phyloP scores from a whole-genome alignment of 192 early-diverging fungal species.

The Ambispora gerdemannii region DNA sequence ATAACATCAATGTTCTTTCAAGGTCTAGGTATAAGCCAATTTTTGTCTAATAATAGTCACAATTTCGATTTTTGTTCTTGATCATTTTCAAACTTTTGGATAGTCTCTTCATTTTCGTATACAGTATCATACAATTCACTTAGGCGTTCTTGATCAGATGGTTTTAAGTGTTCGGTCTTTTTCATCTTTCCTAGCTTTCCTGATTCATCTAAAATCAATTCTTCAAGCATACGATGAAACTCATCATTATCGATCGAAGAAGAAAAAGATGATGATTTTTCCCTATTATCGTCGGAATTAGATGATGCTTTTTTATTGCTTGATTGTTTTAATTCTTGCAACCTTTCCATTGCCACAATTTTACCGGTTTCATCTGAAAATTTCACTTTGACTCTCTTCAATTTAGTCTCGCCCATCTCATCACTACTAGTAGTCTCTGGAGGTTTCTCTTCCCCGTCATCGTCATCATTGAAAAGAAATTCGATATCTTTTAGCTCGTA shows the following conservation, averaged over 20 bases:
- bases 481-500: neutral
- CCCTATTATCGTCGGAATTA: too few relatives aligned
- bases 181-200: neutral
- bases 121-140: neutral
- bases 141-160: neutral
- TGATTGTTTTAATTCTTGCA: neutral
- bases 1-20: too few relatives aligned
- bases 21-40: too few relatives aligned
- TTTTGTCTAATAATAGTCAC: too few relatives aligned
- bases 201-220: neutral
- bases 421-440: too few relatives aligned
- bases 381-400: neutral
- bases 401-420: neutral
- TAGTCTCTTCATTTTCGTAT: neutral
- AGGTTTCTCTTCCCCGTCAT: neutral
- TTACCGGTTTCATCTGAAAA: neutral
- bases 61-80: neutral
- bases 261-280: neutral
- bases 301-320: neutral
- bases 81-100: neutral
- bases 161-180: neutral
- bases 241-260: neutral
- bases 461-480: neutral
- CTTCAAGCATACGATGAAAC: neutral
- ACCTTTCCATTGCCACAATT: neutral